phyloP scores from a whole-genome alignment of 192 early-diverging fungal species.

The Linnemannia zychae region DNA sequence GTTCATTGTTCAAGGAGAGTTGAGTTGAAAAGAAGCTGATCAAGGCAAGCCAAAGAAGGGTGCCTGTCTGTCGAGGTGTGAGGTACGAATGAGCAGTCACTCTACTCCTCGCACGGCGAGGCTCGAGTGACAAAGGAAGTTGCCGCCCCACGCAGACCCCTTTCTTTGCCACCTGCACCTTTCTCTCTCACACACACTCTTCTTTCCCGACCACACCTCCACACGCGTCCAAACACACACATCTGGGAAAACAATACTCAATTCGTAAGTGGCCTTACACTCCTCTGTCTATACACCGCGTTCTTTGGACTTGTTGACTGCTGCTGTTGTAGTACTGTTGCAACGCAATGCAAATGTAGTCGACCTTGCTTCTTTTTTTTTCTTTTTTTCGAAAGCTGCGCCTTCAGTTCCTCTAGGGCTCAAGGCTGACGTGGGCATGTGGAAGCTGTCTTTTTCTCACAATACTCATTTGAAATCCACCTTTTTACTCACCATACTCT shows the following conservation, averaged over 20 bases:
- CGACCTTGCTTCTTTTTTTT: not conserved
- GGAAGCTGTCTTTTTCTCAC: not conserved
- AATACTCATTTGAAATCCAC: not conserved
- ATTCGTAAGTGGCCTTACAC: too few species aligned
- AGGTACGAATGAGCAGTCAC: too few species aligned
- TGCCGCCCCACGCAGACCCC: too few species aligned
- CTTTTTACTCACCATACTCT: not conserved
- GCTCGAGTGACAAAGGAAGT: too few species aligned
- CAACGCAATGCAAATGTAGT: not conserved
- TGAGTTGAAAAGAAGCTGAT: not conserved
- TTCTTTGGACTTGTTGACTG: too few species aligned
- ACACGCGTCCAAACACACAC: too few species aligned
- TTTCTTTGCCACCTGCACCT: not conserved
- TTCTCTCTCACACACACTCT: not conserved
- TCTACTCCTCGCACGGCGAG: too few species aligned
- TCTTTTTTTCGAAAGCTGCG: not conserved
- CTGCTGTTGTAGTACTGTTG: too few species aligned
- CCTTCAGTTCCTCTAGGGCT: not conserved
- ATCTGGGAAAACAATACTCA: too few species aligned
- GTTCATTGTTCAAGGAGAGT: slow-evolving; percentile 13
- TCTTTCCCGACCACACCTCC: not conserved
- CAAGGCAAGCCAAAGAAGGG: not conserved
- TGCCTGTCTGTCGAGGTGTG: too few species aligned
- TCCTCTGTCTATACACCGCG: too few species aligned
- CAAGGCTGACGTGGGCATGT: not conserved